These are phyloP conservation scores for Punica granatum DNA, from an alignment of 345 rosid species.

Conservation along the genomic window DNA sequence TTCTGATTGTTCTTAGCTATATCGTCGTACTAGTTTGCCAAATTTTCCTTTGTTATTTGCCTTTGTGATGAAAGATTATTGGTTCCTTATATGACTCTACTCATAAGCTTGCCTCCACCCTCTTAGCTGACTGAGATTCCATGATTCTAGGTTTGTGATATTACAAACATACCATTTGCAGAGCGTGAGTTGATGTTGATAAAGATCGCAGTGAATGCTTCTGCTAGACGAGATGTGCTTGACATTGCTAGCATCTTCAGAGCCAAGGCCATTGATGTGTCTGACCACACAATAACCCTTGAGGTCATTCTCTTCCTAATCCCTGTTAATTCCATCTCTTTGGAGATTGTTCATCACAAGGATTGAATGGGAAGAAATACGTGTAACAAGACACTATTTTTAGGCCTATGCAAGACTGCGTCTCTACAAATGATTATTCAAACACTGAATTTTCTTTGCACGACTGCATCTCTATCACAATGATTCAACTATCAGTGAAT, in stretches of 20 bases:
- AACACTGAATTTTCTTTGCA: background rate
- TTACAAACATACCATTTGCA: conserved; percentile 21
- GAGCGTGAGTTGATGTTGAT: conserved; percentile 25
- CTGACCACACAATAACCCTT: conserved; percentile 23
- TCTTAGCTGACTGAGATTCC: background rate
- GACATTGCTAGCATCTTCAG: conserved; percentile 26
- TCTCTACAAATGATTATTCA: background rate
- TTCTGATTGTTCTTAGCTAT: background rate
- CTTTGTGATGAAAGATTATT: background rate
- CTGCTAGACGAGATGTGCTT: conserved; percentile 21
- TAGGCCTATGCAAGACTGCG: background rate
- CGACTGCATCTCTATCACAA: background rate
- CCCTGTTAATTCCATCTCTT: background rate
- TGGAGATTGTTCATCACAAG: background rate
- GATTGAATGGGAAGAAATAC: background rate
- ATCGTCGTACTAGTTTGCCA: too few relatives aligned
- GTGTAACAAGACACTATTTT: background rate
- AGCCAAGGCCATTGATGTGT: conserved; percentile 21
- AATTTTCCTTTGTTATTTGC: too few relatives aligned
- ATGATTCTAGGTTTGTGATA: conserved; percentile 16
- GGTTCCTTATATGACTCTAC: background rate
- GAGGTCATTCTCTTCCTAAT: conserved; percentile 16
- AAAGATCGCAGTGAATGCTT: conserved; percentile 21
- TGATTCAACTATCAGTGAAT: background rate
- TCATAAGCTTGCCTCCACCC: background rate